Evolutionary conservation across 805 yeast species (phyloP), one percentile per base, ranked within the genome.

Genomic region (Lachancea dasiensis): DNA sequence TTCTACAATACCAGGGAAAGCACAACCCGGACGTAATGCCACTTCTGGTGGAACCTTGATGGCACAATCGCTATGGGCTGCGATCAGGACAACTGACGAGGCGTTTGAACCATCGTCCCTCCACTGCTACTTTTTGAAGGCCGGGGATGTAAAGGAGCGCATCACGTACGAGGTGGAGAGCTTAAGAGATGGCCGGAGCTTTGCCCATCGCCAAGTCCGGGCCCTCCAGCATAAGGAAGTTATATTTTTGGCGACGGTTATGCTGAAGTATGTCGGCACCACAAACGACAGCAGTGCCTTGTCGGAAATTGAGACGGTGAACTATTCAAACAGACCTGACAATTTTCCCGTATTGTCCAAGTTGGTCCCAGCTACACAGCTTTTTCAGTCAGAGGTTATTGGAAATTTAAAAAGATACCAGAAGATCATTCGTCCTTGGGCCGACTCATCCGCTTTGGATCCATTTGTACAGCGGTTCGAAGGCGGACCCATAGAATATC

Each of bases 21-120:
- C 73, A 3, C 77, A 77, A 2, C 64, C 62, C 5, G 71, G 75
- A 0, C 81, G 83, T 2, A 61, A 80, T 30, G 86, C 85, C 2
- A 74, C 80, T 0, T 81, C 79, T 60, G 87, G 87, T 2, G 87
- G 89, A 7, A 75, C 79, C 14, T 61, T 76, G 29, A 75, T 78
- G 13, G 83, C 84, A 0, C 87, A 81, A 48, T 64, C 86, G 2
- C 57, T 80, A 3, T 55, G 72, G 41, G 85, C 84, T 5, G 78
- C 81, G 2, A 61, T 79, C 23, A 65, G 69, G 34, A 70, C 77
- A 6, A 65, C 75, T 5, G 67, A 69, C n/a, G 53, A 47, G 2
- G 48, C 56, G 15, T 73, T 72, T 58, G 62, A 61, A 20, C 86
- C 87, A 1, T 68, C 72, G 23, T 72, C 85, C 8, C 60, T 78